Conservation (phyloP, 2,329 filamentous ascomycete species). For the Cladophialophora exuberans region DNA sequence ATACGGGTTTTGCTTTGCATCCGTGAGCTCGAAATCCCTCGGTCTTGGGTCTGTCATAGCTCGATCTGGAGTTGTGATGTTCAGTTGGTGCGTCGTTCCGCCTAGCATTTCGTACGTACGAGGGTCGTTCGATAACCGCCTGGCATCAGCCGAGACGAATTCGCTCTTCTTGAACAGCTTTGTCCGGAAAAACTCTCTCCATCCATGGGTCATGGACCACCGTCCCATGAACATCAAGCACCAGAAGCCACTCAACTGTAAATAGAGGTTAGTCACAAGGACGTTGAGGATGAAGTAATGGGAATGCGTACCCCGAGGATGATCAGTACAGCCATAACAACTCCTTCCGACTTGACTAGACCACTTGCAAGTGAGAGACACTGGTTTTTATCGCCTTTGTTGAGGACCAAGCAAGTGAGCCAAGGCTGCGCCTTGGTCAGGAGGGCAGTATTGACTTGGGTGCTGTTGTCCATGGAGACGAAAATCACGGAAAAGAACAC, state of each 20-base stretch:
- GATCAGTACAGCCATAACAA: constrained; percentile 78
- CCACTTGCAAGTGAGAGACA: constrained; percentile 65
- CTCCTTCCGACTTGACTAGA: constrained; percentile 74
- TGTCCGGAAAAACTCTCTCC: constrained; percentile 67
- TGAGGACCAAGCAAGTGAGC: constrained; percentile 69
- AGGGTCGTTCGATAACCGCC: constrained; percentile 61
- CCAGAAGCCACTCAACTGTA: constrained; percentile 80
- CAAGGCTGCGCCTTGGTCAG: constrained; percentile 64
- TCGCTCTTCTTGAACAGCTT: constrained; percentile 64
- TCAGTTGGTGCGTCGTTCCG: constrained; percentile 31
- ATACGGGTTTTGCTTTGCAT: constrained; percentile 41
- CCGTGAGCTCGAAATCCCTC: constrained; percentile 31
- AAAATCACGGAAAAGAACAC: constrained; percentile 94
- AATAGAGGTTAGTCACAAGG: constrained; percentile 34
- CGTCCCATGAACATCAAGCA: constrained; percentile 79
- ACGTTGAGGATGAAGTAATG: constrained; percentile 17
- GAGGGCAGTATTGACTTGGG: constrained; percentile 60
- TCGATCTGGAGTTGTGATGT: constrained; percentile 36
- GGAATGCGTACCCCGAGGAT: constrained; percentile 70
- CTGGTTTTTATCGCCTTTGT: constrained; percentile 62
- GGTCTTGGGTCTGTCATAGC: constrained; percentile 32
- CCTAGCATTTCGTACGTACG: constrained; percentile 80
- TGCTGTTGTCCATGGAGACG: constrained; percentile 79
- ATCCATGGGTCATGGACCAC: constrained; percentile 82
- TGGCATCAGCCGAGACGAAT: constrained; percentile 86